Conservation (phyloP, 331 rosid species). For the Quercus tomentella region DNA sequence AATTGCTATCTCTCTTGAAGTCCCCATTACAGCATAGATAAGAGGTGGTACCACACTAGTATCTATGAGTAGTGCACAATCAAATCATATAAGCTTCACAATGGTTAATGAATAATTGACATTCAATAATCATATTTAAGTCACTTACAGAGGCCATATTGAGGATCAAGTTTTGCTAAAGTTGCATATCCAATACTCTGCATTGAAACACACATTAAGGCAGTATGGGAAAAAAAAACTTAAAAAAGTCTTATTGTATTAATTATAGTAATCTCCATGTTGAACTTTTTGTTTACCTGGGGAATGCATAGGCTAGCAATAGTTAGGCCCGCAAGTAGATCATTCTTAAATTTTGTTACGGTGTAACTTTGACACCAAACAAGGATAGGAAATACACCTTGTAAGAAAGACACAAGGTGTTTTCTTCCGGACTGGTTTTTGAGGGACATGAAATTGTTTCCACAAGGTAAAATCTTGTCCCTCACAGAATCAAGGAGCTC, state of each 20-base stretch:
- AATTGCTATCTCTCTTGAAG: constrained; percentile 64
- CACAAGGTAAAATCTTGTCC: constrained; percentile 15
- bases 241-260: not conserved
- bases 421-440: constrained; percentile 19
- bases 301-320: constrained; percentile 82
- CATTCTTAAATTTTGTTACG: constrained; percentile 40
- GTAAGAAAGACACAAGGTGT: constrained; percentile 29
- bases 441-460: constrained; percentile 13
- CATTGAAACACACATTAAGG: constrained; percentile 6
- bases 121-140: not conserved
- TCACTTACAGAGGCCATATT: constrained; percentile 86
- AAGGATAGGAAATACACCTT: constrained; percentile 46
- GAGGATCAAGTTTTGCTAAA: constrained; percentile 75
- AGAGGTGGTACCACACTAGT: constrained; percentile 84
- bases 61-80: constrained; percentile 25
- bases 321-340: constrained; percentile 66
- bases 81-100: not conserved
- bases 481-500: constrained; percentile 24
- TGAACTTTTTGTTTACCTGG: constrained; percentile 33
- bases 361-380: constrained; percentile 51
- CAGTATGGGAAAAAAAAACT: not conserved
- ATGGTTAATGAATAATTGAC: not conserved
- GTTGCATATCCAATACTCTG: constrained; percentile 94
- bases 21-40: constrained; percentile 72
- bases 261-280: not conserved